Conservation (phyloP, 2,329 filamentous ascomycete genomes). For the Hymenoscyphus occultus region DNA sequence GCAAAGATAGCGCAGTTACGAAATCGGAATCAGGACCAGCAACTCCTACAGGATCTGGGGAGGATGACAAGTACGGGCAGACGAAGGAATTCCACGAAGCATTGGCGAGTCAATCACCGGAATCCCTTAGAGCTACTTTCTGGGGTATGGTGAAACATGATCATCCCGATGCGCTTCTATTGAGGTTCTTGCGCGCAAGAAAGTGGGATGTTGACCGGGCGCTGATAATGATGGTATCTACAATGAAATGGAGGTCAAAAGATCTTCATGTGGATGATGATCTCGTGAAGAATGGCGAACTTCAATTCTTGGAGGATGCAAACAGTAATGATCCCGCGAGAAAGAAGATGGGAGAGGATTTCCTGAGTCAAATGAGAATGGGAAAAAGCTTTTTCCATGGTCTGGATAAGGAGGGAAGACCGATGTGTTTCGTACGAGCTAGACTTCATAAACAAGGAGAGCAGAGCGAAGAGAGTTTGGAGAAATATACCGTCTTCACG, state of each 20-base stretch:
- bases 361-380: conserved; percentile 78
- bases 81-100: conserved; percentile 83
- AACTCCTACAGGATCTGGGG: conserved; percentile 39
- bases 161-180: conserved; percentile 78
- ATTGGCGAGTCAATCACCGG: conserved; percentile 71
- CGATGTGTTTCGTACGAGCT: conserved; percentile 82
- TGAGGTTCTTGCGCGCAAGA: conserved; percentile 82
- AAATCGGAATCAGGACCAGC: conserved; percentile 1
- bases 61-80: conserved; percentile 81
- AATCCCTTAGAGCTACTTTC: conserved; percentile 74
- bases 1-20: conserved; percentile 49
- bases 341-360: conserved; percentile 70
- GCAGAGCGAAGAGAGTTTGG: conserved; percentile 76
- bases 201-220: conserved; percentile 97
- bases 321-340: conserved; percentile 53
- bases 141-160: conserved; percentile 97
- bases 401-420: conserved; percentile 76
- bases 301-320: conserved; percentile 58
- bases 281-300: conserved; percentile 76
- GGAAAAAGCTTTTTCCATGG: conserved; percentile 95
- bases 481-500: conserved; percentile 86
- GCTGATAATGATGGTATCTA: conserved; percentile 89
- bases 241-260: conserved; percentile 82
- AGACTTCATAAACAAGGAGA: conserved; percentile 79
- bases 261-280: conserved; percentile 89